Percentiles rank a stretch among this genome's conserved stretches.
phyloP scores from a whole-genome alignment of 129 eudicot species.

The Arctium lappa region DNA sequence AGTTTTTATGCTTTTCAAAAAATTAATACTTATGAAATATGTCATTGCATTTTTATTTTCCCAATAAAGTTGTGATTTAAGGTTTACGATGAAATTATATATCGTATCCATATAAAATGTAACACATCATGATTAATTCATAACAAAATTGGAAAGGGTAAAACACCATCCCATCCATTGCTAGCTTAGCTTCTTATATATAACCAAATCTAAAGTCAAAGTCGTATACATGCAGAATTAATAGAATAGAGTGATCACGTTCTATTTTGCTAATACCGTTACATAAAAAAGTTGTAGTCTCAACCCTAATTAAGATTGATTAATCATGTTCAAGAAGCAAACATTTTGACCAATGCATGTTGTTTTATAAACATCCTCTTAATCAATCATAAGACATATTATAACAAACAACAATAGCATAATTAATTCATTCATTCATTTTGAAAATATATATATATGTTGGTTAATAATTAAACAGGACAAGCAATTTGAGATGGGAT shows the following conservation, averaged over 20 bases:
- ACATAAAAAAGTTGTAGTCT: not conserved
- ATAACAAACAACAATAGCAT: not conserved
- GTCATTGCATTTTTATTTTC: not conserved
- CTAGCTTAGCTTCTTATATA: not conserved
- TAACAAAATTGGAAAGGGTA: not conserved
- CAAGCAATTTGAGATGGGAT: conserved; percentile 20
- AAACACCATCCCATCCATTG: not conserved
- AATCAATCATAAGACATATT: not conserved
- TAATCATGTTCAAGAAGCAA: not conserved
- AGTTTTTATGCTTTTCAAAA: not conserved
- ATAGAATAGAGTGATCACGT: not conserved
- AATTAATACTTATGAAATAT: not conserved
- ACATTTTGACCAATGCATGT: not conserved
- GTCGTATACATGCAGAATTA: not conserved
- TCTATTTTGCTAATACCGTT: not conserved
- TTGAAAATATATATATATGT: not conserved
- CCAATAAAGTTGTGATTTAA: not conserved
- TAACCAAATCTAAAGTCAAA: not conserved
- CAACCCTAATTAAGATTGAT: not conserved
- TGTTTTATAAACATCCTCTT: not conserved
- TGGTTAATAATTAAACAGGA: not conserved
- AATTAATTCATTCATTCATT: too few species aligned
- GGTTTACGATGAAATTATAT: not conserved
- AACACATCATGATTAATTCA: not conserved
- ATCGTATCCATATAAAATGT: not conserved